These are phyloP conservation scores for Chlorociboria aeruginascens DNA, from an alignment of 495 filamentous ascomycete genomes.

Conservation along the genomic window DNA sequence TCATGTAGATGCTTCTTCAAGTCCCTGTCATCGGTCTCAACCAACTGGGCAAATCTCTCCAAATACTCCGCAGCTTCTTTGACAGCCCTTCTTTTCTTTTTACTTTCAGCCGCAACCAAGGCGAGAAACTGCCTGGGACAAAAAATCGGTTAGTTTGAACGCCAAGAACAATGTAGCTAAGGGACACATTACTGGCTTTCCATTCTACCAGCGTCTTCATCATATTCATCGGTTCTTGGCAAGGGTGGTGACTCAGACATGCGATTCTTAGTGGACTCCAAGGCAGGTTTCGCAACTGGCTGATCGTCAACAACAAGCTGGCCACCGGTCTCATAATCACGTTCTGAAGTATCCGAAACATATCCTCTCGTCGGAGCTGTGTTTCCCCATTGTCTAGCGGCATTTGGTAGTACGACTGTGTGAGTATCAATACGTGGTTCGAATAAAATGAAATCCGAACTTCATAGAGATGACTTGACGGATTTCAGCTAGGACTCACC, in stretches of 20 bases:
- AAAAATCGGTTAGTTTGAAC: neutral
- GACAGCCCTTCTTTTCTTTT: slow-evolving; percentile 13
- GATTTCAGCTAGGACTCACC: neutral
- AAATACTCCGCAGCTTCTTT: slow-evolving; percentile 15
- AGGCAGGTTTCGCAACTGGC: neutral
- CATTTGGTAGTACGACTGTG: slow-evolving; percentile 4
- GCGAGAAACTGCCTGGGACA: slow-evolving; percentile 5
- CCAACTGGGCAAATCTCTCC: slow-evolving; percentile 6
- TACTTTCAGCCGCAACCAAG: slow-evolving; percentile 2
- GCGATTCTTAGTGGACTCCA: slow-evolving; percentile 13
- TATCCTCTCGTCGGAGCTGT: neutral
- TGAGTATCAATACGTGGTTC: neutral
- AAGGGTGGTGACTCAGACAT: slow-evolving; percentile 9
- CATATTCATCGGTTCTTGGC: slow-evolving; percentile 24
- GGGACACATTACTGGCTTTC: slow-evolving; percentile 21
- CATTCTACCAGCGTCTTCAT: slow-evolving; percentile 25
- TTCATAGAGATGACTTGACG: neutral
- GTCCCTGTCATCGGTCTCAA: slow-evolving; percentile 10
- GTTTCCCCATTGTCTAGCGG: slow-evolving; percentile 5
- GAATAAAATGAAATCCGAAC: neutral
- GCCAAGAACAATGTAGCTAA: neutral
- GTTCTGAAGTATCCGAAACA: neutral
- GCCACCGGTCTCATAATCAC: slow-evolving; percentile 1
- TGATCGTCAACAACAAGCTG: slow-evolving; percentile 7
- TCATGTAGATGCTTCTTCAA: slow-evolving; percentile 2